phyloP scores from a whole-genome alignment of 208 protist genomes.

The Wallacemonas collosoma region DNA sequence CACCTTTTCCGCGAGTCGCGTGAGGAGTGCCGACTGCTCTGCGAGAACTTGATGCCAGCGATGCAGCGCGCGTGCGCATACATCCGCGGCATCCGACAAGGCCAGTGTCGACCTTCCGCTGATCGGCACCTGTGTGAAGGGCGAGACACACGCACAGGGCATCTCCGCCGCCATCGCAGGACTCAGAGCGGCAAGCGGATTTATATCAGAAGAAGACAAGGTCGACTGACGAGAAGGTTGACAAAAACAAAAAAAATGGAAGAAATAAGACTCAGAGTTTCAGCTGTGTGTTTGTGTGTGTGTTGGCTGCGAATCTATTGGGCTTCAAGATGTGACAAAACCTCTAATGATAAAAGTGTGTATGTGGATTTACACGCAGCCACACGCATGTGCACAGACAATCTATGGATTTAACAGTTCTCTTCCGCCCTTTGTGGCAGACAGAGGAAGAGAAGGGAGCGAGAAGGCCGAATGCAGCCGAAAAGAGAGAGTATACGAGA shows the following conservation, averaged over 20 bases:
- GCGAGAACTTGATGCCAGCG: conserved; percentile 9
- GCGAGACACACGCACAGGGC: no score
- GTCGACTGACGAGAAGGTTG: no score
- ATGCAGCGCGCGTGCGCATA: background rate
- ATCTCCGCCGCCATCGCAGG: no score
- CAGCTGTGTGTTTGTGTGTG: background rate
- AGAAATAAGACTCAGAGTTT: background rate
- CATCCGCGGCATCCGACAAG: background rate
- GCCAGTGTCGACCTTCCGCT: background rate
- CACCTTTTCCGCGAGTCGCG: background rate
- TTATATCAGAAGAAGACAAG: no score
- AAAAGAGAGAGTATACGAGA: no score
- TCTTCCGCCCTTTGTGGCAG: no score
- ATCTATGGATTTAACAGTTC: no score
- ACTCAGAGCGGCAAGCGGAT: no score
- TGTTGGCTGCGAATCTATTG: background rate
- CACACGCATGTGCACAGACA: background rate
- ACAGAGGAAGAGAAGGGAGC: no score
- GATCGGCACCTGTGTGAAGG: no score
- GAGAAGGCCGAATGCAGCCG: no score
- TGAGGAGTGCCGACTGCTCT: background rate
- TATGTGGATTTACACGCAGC: background rate
- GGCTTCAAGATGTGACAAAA: no score
- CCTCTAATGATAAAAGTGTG: background rate
- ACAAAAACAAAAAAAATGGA: background rate